A percentile compares a stretch with the other conserved stretches of the same genome.
Conservation (phyloP, 2,329 filamentous ascomycete species). For the Epichloe gansuensis region DNA sequence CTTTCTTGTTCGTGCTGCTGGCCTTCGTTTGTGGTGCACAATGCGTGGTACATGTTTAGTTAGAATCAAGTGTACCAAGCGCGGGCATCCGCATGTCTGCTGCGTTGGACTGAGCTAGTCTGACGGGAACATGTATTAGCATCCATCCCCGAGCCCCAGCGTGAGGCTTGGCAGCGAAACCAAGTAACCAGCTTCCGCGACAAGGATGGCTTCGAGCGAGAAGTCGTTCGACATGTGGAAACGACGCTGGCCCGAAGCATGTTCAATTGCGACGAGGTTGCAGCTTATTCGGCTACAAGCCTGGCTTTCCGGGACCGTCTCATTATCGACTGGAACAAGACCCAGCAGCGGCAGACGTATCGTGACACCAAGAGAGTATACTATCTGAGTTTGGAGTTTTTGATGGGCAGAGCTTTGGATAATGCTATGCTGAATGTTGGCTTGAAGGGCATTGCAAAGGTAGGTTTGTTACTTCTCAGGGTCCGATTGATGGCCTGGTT, state of each 20-base stretch:
- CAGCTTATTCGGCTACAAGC: slow-evolving; percentile 82
- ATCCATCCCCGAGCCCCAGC: slow-evolving; percentile 77
- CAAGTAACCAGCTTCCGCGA: slow-evolving; percentile 57
- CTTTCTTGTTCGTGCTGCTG: no score
- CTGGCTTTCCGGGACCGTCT: slow-evolving; percentile 87
- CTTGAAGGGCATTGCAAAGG: slow-evolving; percentile 72
- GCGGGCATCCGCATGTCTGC: neutral
- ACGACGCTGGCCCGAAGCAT: slow-evolving; percentile 90
- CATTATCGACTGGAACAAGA: slow-evolving; percentile 95
- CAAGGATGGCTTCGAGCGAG: slow-evolving; percentile 75
- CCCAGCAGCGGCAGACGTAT: slow-evolving; percentile 90
- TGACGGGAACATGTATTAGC: slow-evolving; percentile 27
- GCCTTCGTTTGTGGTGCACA: neutral
- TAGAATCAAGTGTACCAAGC: neutral
- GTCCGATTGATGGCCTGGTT: neutral
- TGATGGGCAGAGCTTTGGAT: slow-evolving; percentile 93
- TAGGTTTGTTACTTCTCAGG: slow-evolving; percentile 26
- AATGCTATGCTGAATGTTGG: slow-evolving; percentile 98
- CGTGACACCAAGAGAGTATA: slow-evolving; percentile 88
- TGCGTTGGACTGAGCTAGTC: neutral
- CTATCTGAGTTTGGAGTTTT: slow-evolving; percentile 92
- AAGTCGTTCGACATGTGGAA: slow-evolving; percentile 88
- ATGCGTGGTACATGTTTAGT: neutral
- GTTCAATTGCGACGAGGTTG: slow-evolving; percentile 95
- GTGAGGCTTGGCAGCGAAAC: slow-evolving; percentile 62